Evolutionary conservation across 1,284 basidiomycete genomes (phyloP), one percentile per base, ranked within the genome.

Genomic region (Puccinia horiana): DNA sequence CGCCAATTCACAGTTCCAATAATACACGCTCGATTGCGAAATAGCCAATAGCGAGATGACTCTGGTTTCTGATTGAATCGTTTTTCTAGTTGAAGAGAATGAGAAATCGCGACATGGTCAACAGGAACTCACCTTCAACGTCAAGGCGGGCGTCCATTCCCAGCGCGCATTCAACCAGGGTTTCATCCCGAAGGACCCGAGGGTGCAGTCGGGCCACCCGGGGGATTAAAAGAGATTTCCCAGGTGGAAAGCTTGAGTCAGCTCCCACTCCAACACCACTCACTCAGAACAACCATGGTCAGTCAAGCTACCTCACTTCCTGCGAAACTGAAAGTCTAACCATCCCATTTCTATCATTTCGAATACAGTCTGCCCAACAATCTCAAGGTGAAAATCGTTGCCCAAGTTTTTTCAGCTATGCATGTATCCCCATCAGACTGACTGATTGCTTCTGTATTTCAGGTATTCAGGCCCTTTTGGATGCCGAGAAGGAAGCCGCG

Each of bases 401-500:
- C 65, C 2, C 65, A 54, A 1, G 12, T 4, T 32, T 18, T 12
- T 40, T 35, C 44, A 37, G 47, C 12, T 18, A 40, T n/a, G n/a
- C 42, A 47, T 23, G n/a, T 16, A 23, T n/a, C 18, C 47, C 56
- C 18, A 44, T 56, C 4, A 42, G 18, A 14, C 18, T 52, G 23
- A 18, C 16, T 23, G 20, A 18, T 49, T 63, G 49, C 20, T 6
- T 42, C 35, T 18, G 2, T 16, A 4, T 49, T 32, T 6, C 61
- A 76, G 80, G 80, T 37, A 81, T 81, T 26, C 73, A 81, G 65
- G 73, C 80, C 4, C 40, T 81, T 8, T 63, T 81, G 23, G 80
- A 81, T 65, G 80, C 80, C 12, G 73, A 81, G 49, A 81, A 76
- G 35, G 80, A 81, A 47, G 80, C 80, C 0, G 70, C 80, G 18